These are phyloP conservation scores for Shiraia sp. DNA, from an alignment of 2,329 filamentous ascomycete species.

Conservation along the genomic window DNA sequence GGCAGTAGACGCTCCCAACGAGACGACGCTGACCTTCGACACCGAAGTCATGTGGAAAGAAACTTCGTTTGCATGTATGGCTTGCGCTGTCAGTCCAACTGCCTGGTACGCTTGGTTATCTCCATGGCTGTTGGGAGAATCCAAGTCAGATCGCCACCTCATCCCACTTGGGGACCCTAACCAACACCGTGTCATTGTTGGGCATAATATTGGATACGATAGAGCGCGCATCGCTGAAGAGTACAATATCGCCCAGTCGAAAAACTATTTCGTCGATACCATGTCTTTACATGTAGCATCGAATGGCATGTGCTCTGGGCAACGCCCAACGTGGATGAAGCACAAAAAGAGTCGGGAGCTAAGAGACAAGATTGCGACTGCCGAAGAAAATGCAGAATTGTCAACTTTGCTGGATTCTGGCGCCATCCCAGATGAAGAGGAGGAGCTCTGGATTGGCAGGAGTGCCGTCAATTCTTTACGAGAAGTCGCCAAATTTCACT, in stretches of 20 bases:
- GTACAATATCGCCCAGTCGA: conserved; percentile 80
- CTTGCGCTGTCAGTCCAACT: conserved; percentile 84
- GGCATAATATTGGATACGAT: conserved; percentile 96
- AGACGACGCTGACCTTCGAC: conserved; percentile 86
- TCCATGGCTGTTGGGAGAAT: conserved; percentile 88
- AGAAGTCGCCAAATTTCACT: conserved; percentile 96
- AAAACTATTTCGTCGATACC: conserved; percentile 89
- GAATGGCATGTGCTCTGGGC: conserved; percentile 97
- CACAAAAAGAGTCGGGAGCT: conserved; percentile 88
- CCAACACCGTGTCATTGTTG: conserved; percentile 77
- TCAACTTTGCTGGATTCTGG: conserved; percentile 70
- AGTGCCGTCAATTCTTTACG: conserved; percentile 94
- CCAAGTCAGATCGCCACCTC: conserved; percentile 74
- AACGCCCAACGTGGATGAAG: conserved; percentile 96
- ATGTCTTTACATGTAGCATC: conserved; percentile 98
- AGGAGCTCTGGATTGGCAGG: conserved; percentile 92
- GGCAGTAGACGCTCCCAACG: conserved; percentile 74
- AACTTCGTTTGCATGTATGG: conserved; percentile 92
- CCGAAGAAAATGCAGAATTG: conserved; percentile 72
- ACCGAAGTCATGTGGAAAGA: conserved; percentile 97
- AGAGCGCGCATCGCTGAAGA: conserved; percentile 86
- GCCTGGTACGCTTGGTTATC: conserved; percentile 98
- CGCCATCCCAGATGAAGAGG: conserved; percentile 76
- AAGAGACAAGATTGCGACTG: conserved; percentile 74
- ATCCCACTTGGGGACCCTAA: conserved; percentile 82